Conservation (phyloP, 78 protist species). For the Dictyostelium discoideum region dicty_2.7 NC_007089.4:4469001-4469500, state of each 20-base stretch:
- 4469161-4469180: slow-evolving; percentile 3
- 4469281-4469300: background rate
- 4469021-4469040: slow-evolving; percentile 9
- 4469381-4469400: background rate
- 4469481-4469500: too few relatives aligned
- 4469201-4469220: background rate
- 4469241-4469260: slow-evolving; percentile 25
- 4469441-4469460: too few relatives aligned
- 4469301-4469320: slow-evolving; percentile 16
- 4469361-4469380: slow-evolving; percentile 52
- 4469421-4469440: background rate
- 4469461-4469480: too few relatives aligned
- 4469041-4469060: background rate
- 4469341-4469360: slow-evolving; percentile 36
- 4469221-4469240: background rate
- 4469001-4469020: background rate
- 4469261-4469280: slow-evolving; percentile 19
- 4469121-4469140: background rate
- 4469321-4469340: slow-evolving; percentile 1
- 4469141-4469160: slow-evolving; percentile 62
- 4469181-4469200: background rate
- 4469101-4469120: too few relatives aligned
- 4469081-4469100: background rate
- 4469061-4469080: background rate
- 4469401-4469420: slow-evolving; percentile 21